These are phyloP conservation scores for Collybia mongolica DNA, from an alignment of 768 basidiomycete species.

Conservation along the genomic window DNA sequence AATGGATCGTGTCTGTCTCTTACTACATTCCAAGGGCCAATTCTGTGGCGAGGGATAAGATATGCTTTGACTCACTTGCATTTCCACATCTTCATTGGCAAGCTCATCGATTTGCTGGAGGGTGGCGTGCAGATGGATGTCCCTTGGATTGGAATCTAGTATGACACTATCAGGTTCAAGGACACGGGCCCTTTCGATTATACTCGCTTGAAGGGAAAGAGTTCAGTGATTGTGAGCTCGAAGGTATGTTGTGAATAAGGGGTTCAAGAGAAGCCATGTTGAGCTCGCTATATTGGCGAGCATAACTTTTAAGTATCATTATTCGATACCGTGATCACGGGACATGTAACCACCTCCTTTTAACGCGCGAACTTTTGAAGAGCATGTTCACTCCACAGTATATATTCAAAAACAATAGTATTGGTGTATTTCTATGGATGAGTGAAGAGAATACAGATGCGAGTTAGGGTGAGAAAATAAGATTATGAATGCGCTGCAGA, in stretches of 20 bases:
- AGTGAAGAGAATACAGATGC: slow-evolving; percentile 22
- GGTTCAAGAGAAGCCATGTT: too few species aligned
- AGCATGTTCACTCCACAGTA: neutral
- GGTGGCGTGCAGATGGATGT: slow-evolving; percentile 36
- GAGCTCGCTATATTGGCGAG: too few species aligned
- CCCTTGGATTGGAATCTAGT: slow-evolving; percentile 12
- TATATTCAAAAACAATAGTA: slow-evolving; percentile 17
- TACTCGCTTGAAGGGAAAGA: neutral
- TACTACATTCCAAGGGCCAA: too few species aligned
- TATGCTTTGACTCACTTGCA: slow-evolving; percentile 50
- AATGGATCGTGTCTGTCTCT: too few species aligned
- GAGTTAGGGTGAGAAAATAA: slow-evolving; percentile 13
- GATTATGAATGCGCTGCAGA: slow-evolving; percentile 6
- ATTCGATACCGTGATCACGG: too few species aligned
- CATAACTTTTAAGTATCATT: too few species aligned
- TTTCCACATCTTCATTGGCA: slow-evolving; percentile 69
- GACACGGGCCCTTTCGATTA: neutral
- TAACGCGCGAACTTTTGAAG: neutral
- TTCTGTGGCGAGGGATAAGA: neutral
- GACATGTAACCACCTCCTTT: too few species aligned
- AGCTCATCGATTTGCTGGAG: slow-evolving; percentile 52
- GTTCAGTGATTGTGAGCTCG: slow-evolving; percentile 11
- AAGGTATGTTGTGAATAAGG: neutral
- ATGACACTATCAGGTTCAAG: neutral
- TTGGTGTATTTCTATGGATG: slow-evolving; percentile 17